Evolutionary conservation across 768 basidiomycete species (phyloP), one percentile per base, ranked within the genome.

Genomic region (Grammothele lineata): DNA sequence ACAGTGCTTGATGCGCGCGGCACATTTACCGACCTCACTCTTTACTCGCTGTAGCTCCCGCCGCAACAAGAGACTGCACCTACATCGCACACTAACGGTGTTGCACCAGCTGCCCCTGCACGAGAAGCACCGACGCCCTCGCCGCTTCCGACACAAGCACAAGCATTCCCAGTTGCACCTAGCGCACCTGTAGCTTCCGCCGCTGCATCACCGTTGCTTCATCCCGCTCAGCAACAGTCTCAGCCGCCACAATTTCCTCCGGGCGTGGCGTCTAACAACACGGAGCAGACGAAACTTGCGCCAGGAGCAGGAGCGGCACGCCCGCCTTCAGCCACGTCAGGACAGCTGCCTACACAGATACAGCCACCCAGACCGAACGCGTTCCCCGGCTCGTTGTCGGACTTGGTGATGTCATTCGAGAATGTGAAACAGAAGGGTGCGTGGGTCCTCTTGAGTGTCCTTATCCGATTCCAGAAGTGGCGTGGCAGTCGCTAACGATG

Each of bases 371-470:
- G 71, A 19, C 65, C 71, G 9, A 64, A 63, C 19, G 79, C 80
- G 18, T 84, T 85, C 76, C 92, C 90, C 15, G 89, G 84, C 46
- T 91, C 84, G 22, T 63, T 99, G 62, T 90, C 91, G 10, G 95
- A 97, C 62, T 74, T 99, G 43, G 93, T 97, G 33, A 81, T 87
- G 18, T 92, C 91, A 33, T 98, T 97, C 61, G 95, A 98, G 71
- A 87, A 77, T 37, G 92, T 95, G 36, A 98, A 97, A 70, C 92
- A 95, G 73, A 93, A 96, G 65, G 92, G 94, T 93, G 52, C 40
- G 73, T 48, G 14, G 15, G 21, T 45, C 35, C 14, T 22, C 23
- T 32, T 39, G 24, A 15, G 10, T 17, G 21, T 10, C n/a, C n/a
- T n/a, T 8, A 25, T 18, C 35, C 15, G 9, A 3, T 17, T 35